These are phyloP conservation scores for Chrysochromulina tobinii DNA, from an alignment of 78 protist genomes.

Conservation along the genomic window DNA sequence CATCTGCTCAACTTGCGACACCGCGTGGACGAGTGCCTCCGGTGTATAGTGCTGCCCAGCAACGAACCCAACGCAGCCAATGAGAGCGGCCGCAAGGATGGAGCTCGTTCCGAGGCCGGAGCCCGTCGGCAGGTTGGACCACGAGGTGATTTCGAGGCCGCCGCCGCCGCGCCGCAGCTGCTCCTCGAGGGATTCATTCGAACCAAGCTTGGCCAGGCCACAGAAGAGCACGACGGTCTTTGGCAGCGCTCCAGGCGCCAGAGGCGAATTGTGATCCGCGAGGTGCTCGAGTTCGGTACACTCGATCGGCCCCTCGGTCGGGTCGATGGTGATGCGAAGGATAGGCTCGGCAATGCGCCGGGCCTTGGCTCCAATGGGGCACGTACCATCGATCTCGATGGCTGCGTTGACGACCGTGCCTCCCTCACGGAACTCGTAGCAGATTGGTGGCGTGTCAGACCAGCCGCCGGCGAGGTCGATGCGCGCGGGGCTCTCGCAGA, in stretches of 20 bases:
- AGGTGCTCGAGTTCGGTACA: neutral
- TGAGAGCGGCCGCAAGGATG: conserved; percentile 55
- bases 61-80: conserved; percentile 37
- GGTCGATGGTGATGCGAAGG: neutral
- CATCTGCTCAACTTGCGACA: conserved; percentile 70
- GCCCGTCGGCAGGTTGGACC: conserved; percentile 47
- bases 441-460: conserved; percentile 57
- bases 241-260: conserved; percentile 21
- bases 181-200: neutral
- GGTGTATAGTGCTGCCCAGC: neutral
- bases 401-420: conserved; percentile 53
- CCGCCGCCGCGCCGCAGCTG: conserved; percentile 55
- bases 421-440: conserved; percentile 25
- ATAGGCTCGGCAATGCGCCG: neutral
- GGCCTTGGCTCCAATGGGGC: conserved; percentile 7
- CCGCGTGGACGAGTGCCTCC: conserved; percentile 42
- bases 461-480: conserved; percentile 60
- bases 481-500: neutral
- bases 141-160: conserved; percentile 52
- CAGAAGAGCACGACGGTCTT: conserved; percentile 3
- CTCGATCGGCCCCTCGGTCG: neutral
- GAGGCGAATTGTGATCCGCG: neutral
- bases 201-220: neutral
- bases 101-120: conserved; percentile 70
- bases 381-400: neutral